These are phyloP conservation scores for Trematosphaeria pertusa DNA, from an alignment of 2,329 filamentous ascomycete genomes.

Conservation along the genomic window DNA sequence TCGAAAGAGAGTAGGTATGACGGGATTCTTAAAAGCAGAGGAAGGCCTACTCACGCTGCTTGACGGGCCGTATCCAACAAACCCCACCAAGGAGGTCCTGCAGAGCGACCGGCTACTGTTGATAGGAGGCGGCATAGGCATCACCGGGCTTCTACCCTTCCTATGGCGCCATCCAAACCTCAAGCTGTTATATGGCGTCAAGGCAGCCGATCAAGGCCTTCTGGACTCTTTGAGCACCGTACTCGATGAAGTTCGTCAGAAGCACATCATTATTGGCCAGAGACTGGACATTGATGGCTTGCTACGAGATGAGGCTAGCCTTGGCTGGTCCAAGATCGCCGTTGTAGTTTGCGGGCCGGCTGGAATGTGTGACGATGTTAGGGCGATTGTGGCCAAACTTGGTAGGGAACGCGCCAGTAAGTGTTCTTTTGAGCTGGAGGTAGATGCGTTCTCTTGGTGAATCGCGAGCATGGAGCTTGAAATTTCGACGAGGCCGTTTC, in stretches of 20 bases:
- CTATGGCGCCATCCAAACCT: conserved; percentile 42
- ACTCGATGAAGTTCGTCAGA: conserved; percentile 33
- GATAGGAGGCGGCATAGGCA: conserved; percentile 56
- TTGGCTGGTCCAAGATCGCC: conserved; percentile 45
- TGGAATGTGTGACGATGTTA: no score
- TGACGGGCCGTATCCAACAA: conserved; percentile 52
- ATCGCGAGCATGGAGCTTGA: no score
- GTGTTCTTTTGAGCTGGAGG: no score
- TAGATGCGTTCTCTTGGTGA: no score
- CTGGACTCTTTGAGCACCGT: conserved; percentile 34
- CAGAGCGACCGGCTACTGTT: conserved; percentile 42
- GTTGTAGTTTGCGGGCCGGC: conserved; percentile 51
- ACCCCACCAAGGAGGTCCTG: conserved; percentile 28
- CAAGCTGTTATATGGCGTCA: conserved; percentile 50
- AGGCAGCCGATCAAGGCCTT: conserved; percentile 27
- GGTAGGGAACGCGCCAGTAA: no score
- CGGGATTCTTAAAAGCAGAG: conserved; percentile 31
- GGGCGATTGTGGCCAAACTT: no score
- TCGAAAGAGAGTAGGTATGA: conserved; percentile 45
- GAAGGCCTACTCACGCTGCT: conserved; percentile 44
- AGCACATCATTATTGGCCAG: conserved; percentile 44
- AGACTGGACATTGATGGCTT: conserved; percentile 42
- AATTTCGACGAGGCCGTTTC: no score
- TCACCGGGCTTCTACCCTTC: conserved; percentile 52
- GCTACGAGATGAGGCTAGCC: conserved; percentile 37